Conservation (phyloP, 1,284 basidiomycete genomes). For the Ceratobasidium sp. region DNA sequence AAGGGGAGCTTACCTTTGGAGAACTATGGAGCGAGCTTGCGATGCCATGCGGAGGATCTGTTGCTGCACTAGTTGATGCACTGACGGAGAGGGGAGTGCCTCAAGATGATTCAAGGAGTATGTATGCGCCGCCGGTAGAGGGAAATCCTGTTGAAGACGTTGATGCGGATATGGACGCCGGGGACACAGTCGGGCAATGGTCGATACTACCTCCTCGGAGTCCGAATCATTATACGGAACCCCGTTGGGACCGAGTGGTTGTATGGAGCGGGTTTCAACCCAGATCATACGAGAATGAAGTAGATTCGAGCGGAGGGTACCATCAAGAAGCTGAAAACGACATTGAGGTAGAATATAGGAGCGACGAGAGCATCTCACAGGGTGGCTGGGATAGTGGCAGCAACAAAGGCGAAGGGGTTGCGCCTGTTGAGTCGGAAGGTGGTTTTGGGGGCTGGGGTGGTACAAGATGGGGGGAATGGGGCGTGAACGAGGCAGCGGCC, state of each 20-base stretch:
- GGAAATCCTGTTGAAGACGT: neutral
- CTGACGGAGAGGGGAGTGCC: conserved; percentile 13
- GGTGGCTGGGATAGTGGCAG: neutral
- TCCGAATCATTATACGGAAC: conserved; percentile 25
- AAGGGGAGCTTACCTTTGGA: conserved; percentile 27
- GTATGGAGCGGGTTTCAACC: conserved; percentile 7
- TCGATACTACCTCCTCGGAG: conserved; percentile 23
- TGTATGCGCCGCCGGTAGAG: neutral
- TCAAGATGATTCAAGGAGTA: neutral
- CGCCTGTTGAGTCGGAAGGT: neutral
- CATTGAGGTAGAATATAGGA: conserved; percentile 17
- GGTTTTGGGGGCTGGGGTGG: conserved; percentile 5
- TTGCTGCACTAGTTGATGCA: conserved; percentile 20
- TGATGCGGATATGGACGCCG: neutral
- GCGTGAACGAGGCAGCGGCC: neutral
- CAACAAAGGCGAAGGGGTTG: neutral
- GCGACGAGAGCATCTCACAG: neutral
- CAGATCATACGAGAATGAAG: neutral
- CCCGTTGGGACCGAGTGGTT: conserved; percentile 24
- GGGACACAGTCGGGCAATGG: conserved; percentile 33
- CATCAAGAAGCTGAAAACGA: neutral
- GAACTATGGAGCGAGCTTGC: conserved; percentile 38
- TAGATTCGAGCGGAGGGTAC: neutral
- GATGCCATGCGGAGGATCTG: conserved; percentile 32
- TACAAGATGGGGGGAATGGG: conserved; percentile 11